Conservation (phyloP, 2,329 filamentous ascomycete species). For the Botrytis fragariae region DNA sequence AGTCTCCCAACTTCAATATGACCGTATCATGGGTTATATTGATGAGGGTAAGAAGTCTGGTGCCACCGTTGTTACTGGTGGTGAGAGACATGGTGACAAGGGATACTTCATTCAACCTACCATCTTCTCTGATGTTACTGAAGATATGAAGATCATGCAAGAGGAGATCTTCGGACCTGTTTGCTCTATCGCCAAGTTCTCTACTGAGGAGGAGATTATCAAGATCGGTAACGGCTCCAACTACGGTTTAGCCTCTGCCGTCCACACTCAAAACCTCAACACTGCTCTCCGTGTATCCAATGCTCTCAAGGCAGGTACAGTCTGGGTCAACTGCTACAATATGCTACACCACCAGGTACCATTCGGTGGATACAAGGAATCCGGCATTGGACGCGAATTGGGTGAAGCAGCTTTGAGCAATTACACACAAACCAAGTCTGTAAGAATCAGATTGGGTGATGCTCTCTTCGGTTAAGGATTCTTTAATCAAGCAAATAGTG, state of each 20-base stretch:
- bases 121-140: constrained; percentile 67
- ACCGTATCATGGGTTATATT: constrained; percentile 67
- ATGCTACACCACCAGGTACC: constrained; percentile 62
- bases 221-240: constrained; percentile 59
- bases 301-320: constrained; percentile 55
- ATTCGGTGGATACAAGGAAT: constrained; percentile 78
- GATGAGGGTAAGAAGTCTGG: constrained; percentile 63
- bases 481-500: background rate
- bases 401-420: constrained; percentile 65
- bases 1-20: constrained; percentile 66
- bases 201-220: constrained; percentile 65
- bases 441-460: constrained; percentile 53
- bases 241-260: constrained; percentile 66
- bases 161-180: constrained; percentile 76
- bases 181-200: constrained; percentile 69
- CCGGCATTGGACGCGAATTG: constrained; percentile 73
- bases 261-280: constrained; percentile 67
- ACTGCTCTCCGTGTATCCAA: constrained; percentile 66
- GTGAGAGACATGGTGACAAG: constrained; percentile 62
- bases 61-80: constrained; percentile 62
- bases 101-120: constrained; percentile 73
- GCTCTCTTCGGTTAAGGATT: constrained; percentile 40
- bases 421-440: constrained; percentile 68
- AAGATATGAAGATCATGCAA: constrained; percentile 72
- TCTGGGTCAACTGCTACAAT: constrained; percentile 55